Percentiles rank a stretch among this genome's conserved stretches.
Conservation (phyloP, 1,284 basidiomycete genomes). For the Papiliotrema terrestris region DNA sequence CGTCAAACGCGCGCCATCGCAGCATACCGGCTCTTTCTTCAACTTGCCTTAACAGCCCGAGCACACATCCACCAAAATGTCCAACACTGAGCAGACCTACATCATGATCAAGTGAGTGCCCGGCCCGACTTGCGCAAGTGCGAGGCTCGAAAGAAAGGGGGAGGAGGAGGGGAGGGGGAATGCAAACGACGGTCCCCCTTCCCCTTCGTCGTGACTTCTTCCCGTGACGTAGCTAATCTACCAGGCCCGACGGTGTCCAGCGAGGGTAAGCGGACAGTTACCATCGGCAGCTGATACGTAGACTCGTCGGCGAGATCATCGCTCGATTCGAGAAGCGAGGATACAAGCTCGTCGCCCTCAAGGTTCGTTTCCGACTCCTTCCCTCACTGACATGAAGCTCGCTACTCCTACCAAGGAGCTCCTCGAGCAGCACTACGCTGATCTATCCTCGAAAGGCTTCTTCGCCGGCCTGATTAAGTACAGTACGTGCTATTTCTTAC, state of each 20-base stretch:
- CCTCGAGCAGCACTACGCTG: conserved; percentile 90
- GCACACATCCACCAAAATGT: conserved; percentile 41
- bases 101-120: conserved; percentile 54
- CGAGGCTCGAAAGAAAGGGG: too few species aligned
- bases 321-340: conserved; percentile 90
- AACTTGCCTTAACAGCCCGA: neutral
- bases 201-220: neutral
- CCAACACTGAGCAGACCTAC: conserved; percentile 53
- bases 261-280: conserved; percentile 54
- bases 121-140: too few species aligned
- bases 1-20: too few species aligned
- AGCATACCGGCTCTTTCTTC: too few species aligned
- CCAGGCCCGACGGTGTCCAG: conserved; percentile 93
- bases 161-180: too few species aligned
- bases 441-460: conserved; percentile 86
- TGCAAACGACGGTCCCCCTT: too few species aligned
- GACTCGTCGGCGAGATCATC: conserved; percentile 89
- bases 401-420: conserved; percentile 68
- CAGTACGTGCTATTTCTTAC: conserved; percentile 42
- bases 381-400: conserved; percentile 63
- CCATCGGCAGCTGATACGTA: conserved; percentile 1
- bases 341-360: conserved; percentile 61
- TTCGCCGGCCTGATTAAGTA: conserved; percentile 91
- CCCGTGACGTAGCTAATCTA: too few species aligned
- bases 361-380: neutral